Percentiles rank a stretch among this genome's conserved stretches.
Evolutionary conservation across 257 asterid genomes (phyloP).

Genomic region (Gentiana macrophylla): DNA sequence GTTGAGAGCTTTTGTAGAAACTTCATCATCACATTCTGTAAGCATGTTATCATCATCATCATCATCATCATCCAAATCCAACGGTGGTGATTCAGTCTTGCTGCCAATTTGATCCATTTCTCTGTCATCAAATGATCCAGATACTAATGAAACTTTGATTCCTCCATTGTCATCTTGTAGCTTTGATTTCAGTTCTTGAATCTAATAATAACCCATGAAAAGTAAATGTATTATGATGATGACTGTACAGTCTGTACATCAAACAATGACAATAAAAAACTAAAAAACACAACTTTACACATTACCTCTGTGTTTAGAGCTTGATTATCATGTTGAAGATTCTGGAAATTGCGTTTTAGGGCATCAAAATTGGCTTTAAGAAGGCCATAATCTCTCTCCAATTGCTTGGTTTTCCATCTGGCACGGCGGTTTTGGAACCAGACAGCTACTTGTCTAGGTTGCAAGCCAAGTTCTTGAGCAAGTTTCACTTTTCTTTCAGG

Average conservation of each 20-base stretch:
- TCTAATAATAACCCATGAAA: constrained; percentile 16
- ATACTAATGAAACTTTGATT: constrained; percentile 25
- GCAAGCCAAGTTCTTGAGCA: constrained; percentile 74
- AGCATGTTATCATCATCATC: background rate
- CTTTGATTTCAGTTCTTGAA: constrained; percentile 53
- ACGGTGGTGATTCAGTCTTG: too few relatives aligned
- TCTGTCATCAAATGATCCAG: constrained; percentile 33
- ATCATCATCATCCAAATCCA: constrained; percentile 4
- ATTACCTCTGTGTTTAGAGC: constrained; percentile 53
- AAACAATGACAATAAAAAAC: background rate
- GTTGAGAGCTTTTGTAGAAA: constrained; percentile 19
- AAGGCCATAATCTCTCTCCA: constrained; percentile 68
- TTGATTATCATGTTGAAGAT: constrained; percentile 53
- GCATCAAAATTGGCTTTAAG: constrained; percentile 65
- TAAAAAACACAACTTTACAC: background rate
- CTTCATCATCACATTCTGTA: constrained; percentile 19
- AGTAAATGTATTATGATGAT: background rate
- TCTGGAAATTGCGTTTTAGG: constrained; percentile 41
- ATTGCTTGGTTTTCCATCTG: constrained; percentile 80
- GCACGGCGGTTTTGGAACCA: constrained; percentile 98
- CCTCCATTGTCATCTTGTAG: constrained; percentile 26
- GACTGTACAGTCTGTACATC: background rate
- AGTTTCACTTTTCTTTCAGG: constrained; percentile 82
- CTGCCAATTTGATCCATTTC: background rate
- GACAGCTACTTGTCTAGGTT: constrained; percentile 92